Evolutionary conservation across 495 filamentous ascomycete genomes (phyloP), one percentile per base, ranked within the genome.

Genomic region (Aspergillus ostianus): DNA sequence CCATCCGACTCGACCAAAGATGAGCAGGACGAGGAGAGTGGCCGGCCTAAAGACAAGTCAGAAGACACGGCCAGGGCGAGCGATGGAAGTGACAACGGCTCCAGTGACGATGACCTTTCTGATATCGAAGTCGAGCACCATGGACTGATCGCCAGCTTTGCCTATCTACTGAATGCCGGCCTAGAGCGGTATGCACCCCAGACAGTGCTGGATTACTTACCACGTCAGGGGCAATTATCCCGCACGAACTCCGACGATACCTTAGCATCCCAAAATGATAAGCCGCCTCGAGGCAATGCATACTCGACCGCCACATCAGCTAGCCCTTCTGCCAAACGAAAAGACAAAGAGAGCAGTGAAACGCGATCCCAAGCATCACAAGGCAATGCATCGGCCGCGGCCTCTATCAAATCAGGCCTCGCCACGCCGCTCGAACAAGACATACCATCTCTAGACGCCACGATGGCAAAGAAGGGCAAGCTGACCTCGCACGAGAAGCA

Each of bases 401-500:
- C 36, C 17, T 69, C 69, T 0, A 58, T 45, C 49, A 69, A 64
- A 26, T 70, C 70, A 21, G 60, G 64, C 48, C 48, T 26, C 46
- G 64, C 59, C 45, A 68, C 53, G 32, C 67, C 60, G 21, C 64
- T 62, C 17, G 47, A 19, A 17, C 21, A 49, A 20, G 47, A 49
- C 49, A 53, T 71, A 27, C 53, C 68, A 0, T 66, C 58, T 9
- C 53, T 53, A n/a, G 67, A 72, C 20, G 51, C 68, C 23, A 69
- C 71, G 51, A 56, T 70, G 62, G 64, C 66, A 49, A 66, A 65
- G 47, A 71, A 73, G 53, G 55, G 71, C 63, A 77, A 73, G 36
- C 62, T 72, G n/a, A 72, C 76, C 0, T 78, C 79, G 46, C 79
- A 90, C 59, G 86, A 92, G 32, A 89, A 87, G 60, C 90, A 94